Percentiles rank a stretch among this genome's conserved stretches.
Conservation (phyloP, 768 basidiomycete genomes). For the Rhizopogon vulgaris region DNA sequence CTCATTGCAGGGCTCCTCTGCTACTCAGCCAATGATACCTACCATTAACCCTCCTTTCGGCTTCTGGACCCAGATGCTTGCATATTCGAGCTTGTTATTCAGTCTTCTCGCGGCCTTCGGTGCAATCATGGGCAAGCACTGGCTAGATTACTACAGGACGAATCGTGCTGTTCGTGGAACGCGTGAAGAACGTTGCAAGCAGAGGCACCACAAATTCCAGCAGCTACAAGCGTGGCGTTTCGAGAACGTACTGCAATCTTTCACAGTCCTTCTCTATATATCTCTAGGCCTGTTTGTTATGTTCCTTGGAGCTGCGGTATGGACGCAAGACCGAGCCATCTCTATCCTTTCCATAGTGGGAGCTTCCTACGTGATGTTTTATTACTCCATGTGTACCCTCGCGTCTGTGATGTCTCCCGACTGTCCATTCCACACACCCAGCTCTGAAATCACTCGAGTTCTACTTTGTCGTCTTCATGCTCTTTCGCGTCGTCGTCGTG, state of each 20-base stretch:
- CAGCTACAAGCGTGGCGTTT: slow-evolving; percentile 7
- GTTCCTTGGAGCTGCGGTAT: background rate
- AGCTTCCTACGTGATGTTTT: background rate
- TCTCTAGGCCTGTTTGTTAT: slow-evolving; percentile 5
- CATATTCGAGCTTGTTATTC: slow-evolving; percentile 7
- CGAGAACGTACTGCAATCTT: background rate
- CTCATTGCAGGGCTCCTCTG: no score
- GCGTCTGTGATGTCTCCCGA: background rate
- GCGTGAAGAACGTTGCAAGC: background rate
- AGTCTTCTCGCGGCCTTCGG: slow-evolving; percentile 7
- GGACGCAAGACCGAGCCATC: background rate
- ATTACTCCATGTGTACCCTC: slow-evolving; percentile 5
- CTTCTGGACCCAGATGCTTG: slow-evolving; percentile 4
- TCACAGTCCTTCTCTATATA: slow-evolving; percentile 4
- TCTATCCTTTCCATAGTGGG: slow-evolving; percentile 2
- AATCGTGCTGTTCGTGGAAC: background rate
- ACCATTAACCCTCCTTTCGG: background rate
- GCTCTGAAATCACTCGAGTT: background rate
- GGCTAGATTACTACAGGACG: background rate
- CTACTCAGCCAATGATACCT: background rate
- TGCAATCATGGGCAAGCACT: slow-evolving; percentile 11
- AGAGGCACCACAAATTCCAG: background rate
- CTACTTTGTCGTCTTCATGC: no score
- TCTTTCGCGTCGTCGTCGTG: no score
- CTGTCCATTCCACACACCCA: slow-evolving; percentile 9